Evolutionary conservation across 139 green algal species (phyloP), one percentile per base, ranked within the genome.

Genomic region (Spirogloea muscicola): DNA sequence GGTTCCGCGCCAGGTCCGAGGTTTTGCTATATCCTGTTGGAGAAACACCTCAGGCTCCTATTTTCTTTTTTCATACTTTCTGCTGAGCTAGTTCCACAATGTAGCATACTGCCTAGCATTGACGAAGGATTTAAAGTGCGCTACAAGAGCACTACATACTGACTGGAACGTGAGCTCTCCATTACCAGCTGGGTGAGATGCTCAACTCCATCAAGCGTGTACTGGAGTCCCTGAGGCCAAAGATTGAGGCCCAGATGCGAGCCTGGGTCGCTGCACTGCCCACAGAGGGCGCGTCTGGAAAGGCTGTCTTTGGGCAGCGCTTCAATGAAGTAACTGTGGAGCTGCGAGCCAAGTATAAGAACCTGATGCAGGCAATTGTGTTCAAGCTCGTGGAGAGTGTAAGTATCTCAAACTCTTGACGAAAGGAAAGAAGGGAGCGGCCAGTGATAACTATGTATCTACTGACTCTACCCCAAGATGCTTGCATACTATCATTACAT

Each of bases 191-290:
- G 36, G 71, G 71, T 2, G 65, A 77, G 9, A 44, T 79, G 21
- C 60, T 79, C 21, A 79, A 78, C 71, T 52, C 71, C 29, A 77
- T 79, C 27, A 79, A 79, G 71, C 51, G 71, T 33, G 31, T 79
- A 37, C 71, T 79, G 2, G 71, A 79, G 68, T 66, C 71, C 25
- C 61, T 62, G 6, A 38, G 71, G 5, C 71, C 71, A 6, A 72
- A 27, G 16, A 18, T 80, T 7, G 71, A 79, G 29, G 66, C 68
- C 7, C n/a, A 49, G 27, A 79, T 79, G 71, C 38, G 46, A 9
- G 36, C 36, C 16, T 79, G 71, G 71, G 29, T 79, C 25, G 71
- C 71, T 16, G 49, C 33, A 39, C 6, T 76, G 6, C 68, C 68
- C 29, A 3, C 33, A 25, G 68, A 76, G 36, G 7, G 9, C 3